Evolutionary conservation across 2,329 filamentous ascomycete species (phyloP).

Genomic region (Cercospora sp.): DNA sequence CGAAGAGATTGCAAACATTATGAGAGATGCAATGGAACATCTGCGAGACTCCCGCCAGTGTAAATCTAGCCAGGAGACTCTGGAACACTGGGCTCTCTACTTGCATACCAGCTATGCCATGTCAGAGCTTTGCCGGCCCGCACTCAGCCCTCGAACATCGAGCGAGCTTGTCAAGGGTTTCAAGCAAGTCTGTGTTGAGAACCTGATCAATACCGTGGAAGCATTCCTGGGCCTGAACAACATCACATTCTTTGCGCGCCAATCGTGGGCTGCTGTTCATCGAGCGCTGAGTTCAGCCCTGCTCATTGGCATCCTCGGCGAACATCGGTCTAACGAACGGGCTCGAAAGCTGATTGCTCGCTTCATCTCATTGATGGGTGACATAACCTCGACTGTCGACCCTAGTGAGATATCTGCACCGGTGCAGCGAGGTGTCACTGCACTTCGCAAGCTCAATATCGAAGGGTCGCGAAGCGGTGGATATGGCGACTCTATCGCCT

Average conservation of each 20-base stretch:
- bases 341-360: constrained; percentile 48
- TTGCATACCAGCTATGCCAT: constrained; percentile 63
- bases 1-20: constrained; percentile 57
- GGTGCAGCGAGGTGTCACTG: constrained; percentile 49
- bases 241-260: constrained; percentile 45
- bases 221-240: constrained; percentile 61
- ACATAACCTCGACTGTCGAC: constrained; percentile 50
- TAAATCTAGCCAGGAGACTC: constrained; percentile 52
- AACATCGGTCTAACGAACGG: constrained; percentile 51
- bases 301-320: constrained; percentile 43
- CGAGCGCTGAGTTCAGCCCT: constrained; percentile 45
- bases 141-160: constrained; percentile 55
- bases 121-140: constrained; percentile 62
- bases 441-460: constrained; percentile 46
- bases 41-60: constrained; percentile 56
- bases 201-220: constrained; percentile 57
- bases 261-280: constrained; percentile 40
- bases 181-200: constrained; percentile 57
- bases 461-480: constrained; percentile 21
- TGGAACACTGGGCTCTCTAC: constrained; percentile 62
- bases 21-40: constrained; percentile 59
- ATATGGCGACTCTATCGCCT: constrained; percentile 12
- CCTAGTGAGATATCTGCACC: constrained; percentile 51
- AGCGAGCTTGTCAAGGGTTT: constrained; percentile 50
- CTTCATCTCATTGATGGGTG: constrained; percentile 48